Percentiles rank a stretch among this genome's conserved stretches.
These are phyloP conservation scores for Moricandia moricandioides DNA, from an alignment of 345 rosid genomes.

Conservation along the genomic window DNA sequence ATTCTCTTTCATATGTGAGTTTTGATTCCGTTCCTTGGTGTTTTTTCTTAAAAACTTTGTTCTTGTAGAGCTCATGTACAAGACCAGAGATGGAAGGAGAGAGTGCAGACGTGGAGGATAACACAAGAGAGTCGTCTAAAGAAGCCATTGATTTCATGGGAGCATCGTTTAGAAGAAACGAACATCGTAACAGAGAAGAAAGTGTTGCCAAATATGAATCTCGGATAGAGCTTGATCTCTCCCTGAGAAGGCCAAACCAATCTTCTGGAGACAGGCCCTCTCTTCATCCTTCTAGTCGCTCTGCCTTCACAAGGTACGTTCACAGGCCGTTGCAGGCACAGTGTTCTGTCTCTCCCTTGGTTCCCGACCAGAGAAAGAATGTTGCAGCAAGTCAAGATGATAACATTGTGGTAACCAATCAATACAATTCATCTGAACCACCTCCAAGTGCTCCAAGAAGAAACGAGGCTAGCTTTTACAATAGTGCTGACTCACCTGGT, in stretches of 20 bases:
- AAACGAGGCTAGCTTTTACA: constrained; percentile 13
- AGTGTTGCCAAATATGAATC: constrained; percentile 40
- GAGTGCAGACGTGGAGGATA: constrained; percentile 42
- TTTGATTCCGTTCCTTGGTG: background rate
- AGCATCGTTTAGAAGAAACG: constrained; percentile 37
- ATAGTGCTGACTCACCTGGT: constrained; percentile 12
- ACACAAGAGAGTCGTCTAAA: constrained; percentile 27
- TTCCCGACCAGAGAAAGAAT: constrained; percentile 19
- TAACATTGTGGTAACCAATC: constrained; percentile 16
- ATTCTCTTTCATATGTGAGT: constrained; percentile 1
- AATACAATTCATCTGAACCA: constrained; percentile 42
- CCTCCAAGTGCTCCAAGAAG: constrained; percentile 50
- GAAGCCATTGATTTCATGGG: constrained; percentile 81
- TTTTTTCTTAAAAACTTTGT: constrained; percentile 21
- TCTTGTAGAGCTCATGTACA: constrained; percentile 78
- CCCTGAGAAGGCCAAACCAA: constrained; percentile 60
- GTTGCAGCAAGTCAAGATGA: constrained; percentile 15
- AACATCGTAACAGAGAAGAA: constrained; percentile 24
- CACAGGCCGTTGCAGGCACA: constrained; percentile 47
- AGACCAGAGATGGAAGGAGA: constrained; percentile 69
- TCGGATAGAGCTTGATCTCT: constrained; percentile 62
- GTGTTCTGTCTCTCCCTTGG: constrained; percentile 36
- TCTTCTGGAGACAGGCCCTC: constrained; percentile 21
- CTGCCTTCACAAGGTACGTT: constrained; percentile 79
- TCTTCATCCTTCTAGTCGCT: constrained; percentile 72